Evolutionary conservation across 2,329 filamentous ascomycete species (phyloP), one percentile per base, ranked within the genome.

Genomic region (Chaetoscypha palmicola): DNA sequence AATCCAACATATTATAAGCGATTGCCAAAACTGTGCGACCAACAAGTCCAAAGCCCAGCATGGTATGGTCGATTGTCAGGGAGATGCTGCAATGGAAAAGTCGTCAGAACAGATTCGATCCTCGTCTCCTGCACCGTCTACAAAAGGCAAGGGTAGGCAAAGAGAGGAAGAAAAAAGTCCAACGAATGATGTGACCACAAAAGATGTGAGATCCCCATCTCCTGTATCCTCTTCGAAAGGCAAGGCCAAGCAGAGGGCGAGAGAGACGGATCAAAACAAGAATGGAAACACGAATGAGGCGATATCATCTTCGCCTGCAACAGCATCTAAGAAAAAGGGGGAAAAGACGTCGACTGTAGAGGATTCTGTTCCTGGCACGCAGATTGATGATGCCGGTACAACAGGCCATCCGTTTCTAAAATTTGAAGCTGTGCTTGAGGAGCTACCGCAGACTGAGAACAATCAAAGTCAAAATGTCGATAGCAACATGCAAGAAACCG

Each of bases 321-420:
- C 31, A 11, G 8, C 5, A 16, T 16, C n/a, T 16, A 4, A 34
- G 17, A 19, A 19, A 16, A 19, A 2, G 34, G 34, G 21, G 23
- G 23, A 11, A 11, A 17, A 12, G 34, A 23, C 20, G 19, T 11
- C 17, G 20, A n/a, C n/a, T n/a, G n/a, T n/a, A n/a, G 5, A 14
- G 4, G 12, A n/a, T 11, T 9, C 10, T 37, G 2, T 37, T 37
- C 34, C 11, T 4, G 12, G 5, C 21, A 30, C n/a, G 30, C 30
- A 50, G 34, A 45, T 42, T 24, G 46, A 33, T 7, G 51, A 54
- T 23, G 58, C 59, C 31, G 68, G 66, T 35, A 71, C 69, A 32
- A 72, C 67, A 44, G 70, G 71, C 5, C 67, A 65, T 24, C 71
- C 71, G 16, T 74, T 74, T 54, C 58, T 67, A 45, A 65, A 71